Evolutionary conservation across 2,329 filamentous ascomycete genomes (phyloP), one percentile per base, ranked within the genome.

Genomic region (Xylaria hypoxylon): DNA sequence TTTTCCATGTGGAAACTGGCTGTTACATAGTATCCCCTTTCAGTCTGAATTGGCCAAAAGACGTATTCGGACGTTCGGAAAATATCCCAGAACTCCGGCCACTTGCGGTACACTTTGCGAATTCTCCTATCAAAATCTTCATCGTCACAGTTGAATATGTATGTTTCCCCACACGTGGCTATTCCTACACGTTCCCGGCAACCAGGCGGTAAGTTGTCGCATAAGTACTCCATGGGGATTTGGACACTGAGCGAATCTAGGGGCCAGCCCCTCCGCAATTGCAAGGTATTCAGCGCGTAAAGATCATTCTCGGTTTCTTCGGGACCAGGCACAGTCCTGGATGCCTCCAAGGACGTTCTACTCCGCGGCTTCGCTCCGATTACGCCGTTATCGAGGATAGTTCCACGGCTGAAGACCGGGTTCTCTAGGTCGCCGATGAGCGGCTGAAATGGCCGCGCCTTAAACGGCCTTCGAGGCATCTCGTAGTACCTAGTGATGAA

Each of bases 201-300:
- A 6, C 13, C 52, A 3, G 48, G 50, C 17, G 65, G 60, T 48
- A 64, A n/a, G 19, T 44, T 59, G 57, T 65, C 47, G 19, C 7
- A 2, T 15, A 65, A 4, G 35, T 58, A 47, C 13, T 67, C 58
- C 11, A 65, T 40, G 3, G 63, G 45, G 19, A 55, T 52, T 24
- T 59, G 45, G 22, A 69, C 52, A 22, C 19, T 57, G 19, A 40
- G 38, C 13, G 45, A 26, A n/a, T 71, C 68, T 13, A 59, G 42
- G 10, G 59, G 67, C 33, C 22, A 17, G 13, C 26, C 33, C 15
- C 64, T 50, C 13, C 26, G 50, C 5, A 68, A 19, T 35, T 70
- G 69, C 24, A 69, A 44, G 33, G 7, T 61, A n/a, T 71, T 70
- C 11, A 70, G 45, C 3, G 67, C 62, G 24, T 71, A 70, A 4